Evolutionary conservation across 148 eudicot genomes (phyloP).

Genomic region (Amaranthus palmeri): DNA sequence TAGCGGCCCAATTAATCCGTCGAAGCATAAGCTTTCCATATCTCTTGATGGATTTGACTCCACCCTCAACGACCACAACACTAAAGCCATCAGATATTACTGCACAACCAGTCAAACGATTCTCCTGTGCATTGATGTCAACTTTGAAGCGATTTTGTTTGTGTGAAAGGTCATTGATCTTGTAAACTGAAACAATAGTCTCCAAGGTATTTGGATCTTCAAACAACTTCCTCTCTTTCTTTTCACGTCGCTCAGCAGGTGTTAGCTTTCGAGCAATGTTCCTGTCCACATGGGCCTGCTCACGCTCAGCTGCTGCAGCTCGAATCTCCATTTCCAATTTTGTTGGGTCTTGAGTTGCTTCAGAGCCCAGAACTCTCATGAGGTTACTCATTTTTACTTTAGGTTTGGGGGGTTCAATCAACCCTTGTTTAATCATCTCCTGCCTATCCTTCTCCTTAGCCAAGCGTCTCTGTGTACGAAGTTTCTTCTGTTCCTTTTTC

Average conservation of each 20-base stretch:
- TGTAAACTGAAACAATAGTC: slow-evolving; percentile 78
- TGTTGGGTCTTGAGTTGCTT: slow-evolving; percentile 96
- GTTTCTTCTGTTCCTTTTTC: slow-evolving; percentile 90
- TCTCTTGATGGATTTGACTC: slow-evolving; percentile 78
- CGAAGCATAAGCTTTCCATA: slow-evolving; percentile 84
- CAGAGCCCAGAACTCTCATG: slow-evolving; percentile 88
- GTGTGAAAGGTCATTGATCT: slow-evolving; percentile 71
- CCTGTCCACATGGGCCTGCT: slow-evolving; percentile 89
- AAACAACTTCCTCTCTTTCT: slow-evolving; percentile 89
- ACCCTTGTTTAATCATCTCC: slow-evolving; percentile 96
- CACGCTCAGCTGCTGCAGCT: slow-evolving; percentile 95
- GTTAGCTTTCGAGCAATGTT: slow-evolving; percentile 90
- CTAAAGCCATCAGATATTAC: slow-evolving; percentile 62
- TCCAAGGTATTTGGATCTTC: slow-evolving; percentile 70
- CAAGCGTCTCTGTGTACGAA: slow-evolving; percentile 82
- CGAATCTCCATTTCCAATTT: slow-evolving; percentile 79
- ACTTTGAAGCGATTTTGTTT: slow-evolving; percentile 78
- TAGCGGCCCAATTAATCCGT: slow-evolving; percentile 84
- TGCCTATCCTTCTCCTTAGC: slow-evolving; percentile 80
- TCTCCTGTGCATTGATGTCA: slow-evolving; percentile 91
- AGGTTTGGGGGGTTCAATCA: slow-evolving; percentile 82
- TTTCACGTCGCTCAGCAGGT: slow-evolving; percentile 87
- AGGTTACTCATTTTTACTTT: slow-evolving; percentile 98
- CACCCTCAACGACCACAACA: slow-evolving; percentile 93
- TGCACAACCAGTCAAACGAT: slow-evolving; percentile 75